These are phyloP conservation scores for Nemania sp. DNA, from an alignment of 2,329 filamentous ascomycete species.

Conservation along the genomic window DNA sequence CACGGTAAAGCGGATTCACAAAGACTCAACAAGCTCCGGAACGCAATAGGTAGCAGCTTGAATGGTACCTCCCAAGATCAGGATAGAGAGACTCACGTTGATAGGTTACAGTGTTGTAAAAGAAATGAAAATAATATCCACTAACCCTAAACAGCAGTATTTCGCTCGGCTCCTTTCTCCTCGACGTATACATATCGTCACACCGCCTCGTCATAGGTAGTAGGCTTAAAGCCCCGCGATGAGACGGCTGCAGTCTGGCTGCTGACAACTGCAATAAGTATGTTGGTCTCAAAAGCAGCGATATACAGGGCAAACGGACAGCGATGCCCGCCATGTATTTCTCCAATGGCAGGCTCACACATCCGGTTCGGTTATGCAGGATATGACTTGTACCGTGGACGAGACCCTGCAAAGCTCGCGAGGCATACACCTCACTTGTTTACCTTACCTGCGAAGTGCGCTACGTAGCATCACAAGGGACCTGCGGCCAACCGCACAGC, in stretches of 20 bases:
- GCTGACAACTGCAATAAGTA: neutral
- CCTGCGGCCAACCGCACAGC: slow-evolving; percentile 2
- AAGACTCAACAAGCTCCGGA: no score
- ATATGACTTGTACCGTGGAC: neutral
- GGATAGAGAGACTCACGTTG: neutral
- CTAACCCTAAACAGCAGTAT: neutral
- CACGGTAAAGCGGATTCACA: no score
- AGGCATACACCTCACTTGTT: no score
- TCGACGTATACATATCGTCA: neutral
- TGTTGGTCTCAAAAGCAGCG: neutral
- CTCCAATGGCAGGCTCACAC: slow-evolving; percentile 1
- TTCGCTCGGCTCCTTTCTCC: neutral
- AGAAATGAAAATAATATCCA: no score
- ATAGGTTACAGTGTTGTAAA: neutral
- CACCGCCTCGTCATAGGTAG: slow-evolving; percentile 8
- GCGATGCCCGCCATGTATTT: neutral
- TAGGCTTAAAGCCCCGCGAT: neutral
- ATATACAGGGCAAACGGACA: neutral
- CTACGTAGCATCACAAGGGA: neutral
- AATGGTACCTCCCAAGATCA: neutral
- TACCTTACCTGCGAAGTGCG: neutral
- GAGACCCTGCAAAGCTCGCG: no score
- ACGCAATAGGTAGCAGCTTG: no score
- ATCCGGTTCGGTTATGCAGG: neutral
- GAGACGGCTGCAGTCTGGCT: neutral